Evolutionary conservation across 495 filamentous ascomycete genomes (phyloP).

Genomic region (Tuber brumale): DNA sequence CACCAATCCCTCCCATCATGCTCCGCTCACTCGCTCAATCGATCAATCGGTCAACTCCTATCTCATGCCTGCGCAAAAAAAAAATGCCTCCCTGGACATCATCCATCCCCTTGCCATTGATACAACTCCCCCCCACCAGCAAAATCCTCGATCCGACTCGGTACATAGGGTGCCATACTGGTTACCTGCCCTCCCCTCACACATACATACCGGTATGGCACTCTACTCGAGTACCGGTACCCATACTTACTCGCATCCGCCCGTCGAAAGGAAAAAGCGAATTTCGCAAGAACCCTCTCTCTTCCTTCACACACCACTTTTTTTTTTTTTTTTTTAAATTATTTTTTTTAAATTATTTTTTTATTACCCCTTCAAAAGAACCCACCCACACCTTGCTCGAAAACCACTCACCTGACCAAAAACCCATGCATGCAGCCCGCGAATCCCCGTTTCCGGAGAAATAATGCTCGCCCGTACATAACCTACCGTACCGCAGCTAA

Average conservation of each 20-base stretch:
- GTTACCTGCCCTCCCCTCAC: too few species aligned
- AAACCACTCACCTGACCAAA: conserved; percentile 6
- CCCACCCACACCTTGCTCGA: not conserved
- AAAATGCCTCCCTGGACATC: not conserved
- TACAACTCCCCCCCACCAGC: not conserved
- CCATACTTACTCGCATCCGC: not conserved
- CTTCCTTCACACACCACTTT: not conserved
- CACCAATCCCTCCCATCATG: not conserved
- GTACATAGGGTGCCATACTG: not conserved
- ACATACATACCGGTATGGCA: not conserved
- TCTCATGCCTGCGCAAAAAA: not conserved
- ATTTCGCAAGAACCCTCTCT: not conserved
- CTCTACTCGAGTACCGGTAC: not conserved
- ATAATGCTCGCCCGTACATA: conserved; percentile 4
- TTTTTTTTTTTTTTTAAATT: not conserved
- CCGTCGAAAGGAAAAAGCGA: not conserved
- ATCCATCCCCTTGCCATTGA: not conserved
- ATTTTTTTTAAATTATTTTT: too few species aligned
- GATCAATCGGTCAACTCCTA: not conserved
- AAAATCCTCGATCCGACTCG: not conserved
- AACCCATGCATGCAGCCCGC: conserved; percentile 2
- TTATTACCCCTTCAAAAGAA: not conserved
- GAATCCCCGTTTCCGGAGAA: conserved; percentile 6
- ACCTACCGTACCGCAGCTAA: not conserved
- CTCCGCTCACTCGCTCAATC: not conserved